These are phyloP conservation scores for Corynascus novoguineensis DNA, from an alignment of 495 filamentous ascomycete species.

Conservation along the genomic window DNA sequence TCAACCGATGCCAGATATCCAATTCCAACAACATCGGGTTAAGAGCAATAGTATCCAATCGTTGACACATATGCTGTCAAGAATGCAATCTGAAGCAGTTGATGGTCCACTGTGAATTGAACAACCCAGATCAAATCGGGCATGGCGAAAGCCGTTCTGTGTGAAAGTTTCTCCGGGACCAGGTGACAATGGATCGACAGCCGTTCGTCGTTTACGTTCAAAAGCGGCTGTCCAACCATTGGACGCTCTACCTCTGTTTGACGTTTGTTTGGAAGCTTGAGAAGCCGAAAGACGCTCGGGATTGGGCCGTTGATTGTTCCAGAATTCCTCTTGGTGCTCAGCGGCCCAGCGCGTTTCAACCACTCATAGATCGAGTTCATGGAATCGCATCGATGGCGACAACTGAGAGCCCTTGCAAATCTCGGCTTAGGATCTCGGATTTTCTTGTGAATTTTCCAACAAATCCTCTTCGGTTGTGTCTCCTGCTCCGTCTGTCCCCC, in stretches of 20 bases:
- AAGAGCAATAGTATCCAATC: no score
- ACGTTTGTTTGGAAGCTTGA: neutral
- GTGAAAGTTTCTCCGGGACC: constrained; percentile 7
- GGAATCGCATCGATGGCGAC: neutral
- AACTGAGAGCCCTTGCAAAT: neutral
- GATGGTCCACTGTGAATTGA: no score
- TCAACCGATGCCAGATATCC: no score
- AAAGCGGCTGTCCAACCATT: neutral
- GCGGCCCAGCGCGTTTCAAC: constrained; percentile 7
- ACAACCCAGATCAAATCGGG: neutral
- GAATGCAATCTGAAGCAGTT: no score
- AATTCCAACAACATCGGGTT: no score
- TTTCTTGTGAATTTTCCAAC: neutral
- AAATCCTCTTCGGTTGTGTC: neutral
- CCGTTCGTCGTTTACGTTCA: neutral
- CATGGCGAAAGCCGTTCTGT: neutral
- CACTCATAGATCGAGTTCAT: constrained; percentile 9
- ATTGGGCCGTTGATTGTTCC: constrained; percentile 14
- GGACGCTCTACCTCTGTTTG: neutral
- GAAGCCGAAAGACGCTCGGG: neutral
- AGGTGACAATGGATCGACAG: neutral
- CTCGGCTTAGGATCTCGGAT: neutral
- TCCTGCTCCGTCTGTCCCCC: neutral
- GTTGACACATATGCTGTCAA: no score
- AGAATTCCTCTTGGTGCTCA: constrained; percentile 21